Conservation (phyloP, 148 eudicot species). For the Camellia japonica region DNA sequence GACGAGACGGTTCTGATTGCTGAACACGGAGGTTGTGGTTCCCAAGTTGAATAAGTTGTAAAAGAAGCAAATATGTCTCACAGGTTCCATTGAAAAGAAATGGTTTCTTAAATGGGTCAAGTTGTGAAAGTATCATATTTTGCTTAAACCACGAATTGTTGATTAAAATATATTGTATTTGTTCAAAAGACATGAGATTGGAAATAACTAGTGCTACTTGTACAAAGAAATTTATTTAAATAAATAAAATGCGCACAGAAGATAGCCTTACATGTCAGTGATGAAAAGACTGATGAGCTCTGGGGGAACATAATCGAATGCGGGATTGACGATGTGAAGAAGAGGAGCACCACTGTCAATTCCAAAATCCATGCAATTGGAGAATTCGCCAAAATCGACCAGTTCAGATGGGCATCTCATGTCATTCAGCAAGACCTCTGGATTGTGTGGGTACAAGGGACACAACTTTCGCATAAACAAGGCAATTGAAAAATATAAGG, state of each 20-base stretch:
- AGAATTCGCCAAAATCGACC: conserved; percentile 90
- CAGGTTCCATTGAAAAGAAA: too few species aligned
- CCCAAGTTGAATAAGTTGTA: too few species aligned
- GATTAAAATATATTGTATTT: neutral
- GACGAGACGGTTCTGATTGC: too few species aligned
- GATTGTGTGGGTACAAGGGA: conserved; percentile 95
- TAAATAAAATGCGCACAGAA: neutral
- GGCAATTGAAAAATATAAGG: neutral
- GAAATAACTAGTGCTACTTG: neutral
- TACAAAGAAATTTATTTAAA: neutral
- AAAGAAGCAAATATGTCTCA: too few species aligned
- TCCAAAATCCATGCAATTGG: conserved; percentile 87
- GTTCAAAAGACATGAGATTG: neutral
- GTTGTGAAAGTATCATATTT: too few species aligned
- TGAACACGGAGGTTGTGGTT: too few species aligned
- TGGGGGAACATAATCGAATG: conserved; percentile 97
- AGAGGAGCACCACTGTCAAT: conserved; percentile 72
- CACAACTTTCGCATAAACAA: conserved; percentile 55
- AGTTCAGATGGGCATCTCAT: conserved; percentile 91
- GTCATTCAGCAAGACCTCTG: conserved; percentile 89
- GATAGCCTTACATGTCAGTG: conserved; percentile 82
- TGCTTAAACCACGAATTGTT: neutral
- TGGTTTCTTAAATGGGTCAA: too few species aligned
- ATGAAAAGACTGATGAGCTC: conserved; percentile 84
- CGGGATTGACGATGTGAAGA: conserved; percentile 92